Base-by-base conservation (phyloP, 164 flowering plant genomes). In the Vitis rupestris region DNA sequence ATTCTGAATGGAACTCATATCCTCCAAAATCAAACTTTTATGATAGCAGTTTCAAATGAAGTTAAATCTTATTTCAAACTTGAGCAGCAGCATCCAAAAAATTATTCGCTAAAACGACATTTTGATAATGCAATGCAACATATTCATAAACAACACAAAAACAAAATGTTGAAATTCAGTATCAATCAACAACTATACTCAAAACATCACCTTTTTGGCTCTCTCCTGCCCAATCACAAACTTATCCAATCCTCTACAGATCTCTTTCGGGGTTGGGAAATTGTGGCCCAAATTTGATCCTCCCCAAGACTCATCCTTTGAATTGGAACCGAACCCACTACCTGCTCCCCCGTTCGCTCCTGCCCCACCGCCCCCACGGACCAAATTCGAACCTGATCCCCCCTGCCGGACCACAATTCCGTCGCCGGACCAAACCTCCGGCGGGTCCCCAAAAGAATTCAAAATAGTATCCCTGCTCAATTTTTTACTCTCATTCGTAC, bases 221-320 rank as follows among this genome's bases (percentile, higher is more conserved):
- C 83, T 83, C 71, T 88, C 90, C 75, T 94, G 99, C 10, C 99
- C 99, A 78, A 94, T 87, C 1, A 94, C 99, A 83, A 88, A 92
- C 84, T 90, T 90, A 69, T 94, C 96, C 61, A 94, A 87, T 62
- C 94, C 96, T 80, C 79, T 88, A 74, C 94, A 85, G 12, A 94
- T 91, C 81, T 94, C 97, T 72, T 92, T 94, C 1, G 98, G 99
- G 0, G 99, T 89, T 1, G 99, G 99, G 54, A 94, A 90, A 68
- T 75, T 72, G 16, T 61, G 44, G 1, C 99, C 96, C 84, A 90
- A 66, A 84, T 82, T 87, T 2, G 97, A 86, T 3, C 98, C 97
- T 59, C 98, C 98, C 95, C 92, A 92, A 53, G 71, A 75, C 51
- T 79, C 94, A 52, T 89, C 93, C 61, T 77, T 83, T 1, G 85